phyloP scores from a whole-genome alignment of 768 basidiomycete species.

The Auricularia heimuer region DNA sequence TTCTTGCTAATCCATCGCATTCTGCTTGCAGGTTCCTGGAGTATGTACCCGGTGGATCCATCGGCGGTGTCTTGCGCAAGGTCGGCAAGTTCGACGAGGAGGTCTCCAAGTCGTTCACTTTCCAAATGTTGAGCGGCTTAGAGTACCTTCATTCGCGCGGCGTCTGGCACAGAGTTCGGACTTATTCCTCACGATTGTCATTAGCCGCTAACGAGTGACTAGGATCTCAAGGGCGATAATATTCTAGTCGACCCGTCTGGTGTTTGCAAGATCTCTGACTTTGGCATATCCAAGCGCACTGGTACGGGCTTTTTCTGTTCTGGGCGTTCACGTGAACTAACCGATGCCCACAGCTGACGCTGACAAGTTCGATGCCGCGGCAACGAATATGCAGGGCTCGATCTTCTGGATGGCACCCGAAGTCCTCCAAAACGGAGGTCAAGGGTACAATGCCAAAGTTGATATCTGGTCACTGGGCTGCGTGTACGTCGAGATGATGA shows the following conservation, averaged over 20 bases:
- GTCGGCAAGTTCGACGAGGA: conserved; percentile 34
- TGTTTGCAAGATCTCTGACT: conserved; percentile 41
- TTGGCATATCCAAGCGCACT: conserved; percentile 37
- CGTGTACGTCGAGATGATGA: conserved; percentile 40
- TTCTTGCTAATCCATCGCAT: not conserved
- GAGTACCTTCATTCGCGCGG: conserved; percentile 33
- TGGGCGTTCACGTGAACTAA: not conserved
- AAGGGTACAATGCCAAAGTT: conserved; percentile 37
- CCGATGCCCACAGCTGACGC: conserved; percentile 24
- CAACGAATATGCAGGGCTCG: conserved; percentile 36
- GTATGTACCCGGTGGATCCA: conserved; percentile 40
- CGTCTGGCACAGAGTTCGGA: conserved; percentile 33
- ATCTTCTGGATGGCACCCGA: conserved; percentile 42
- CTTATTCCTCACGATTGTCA: not conserved
- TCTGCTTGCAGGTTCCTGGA: conserved; percentile 32
- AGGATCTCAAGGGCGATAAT: conserved; percentile 42
- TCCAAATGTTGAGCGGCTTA: conserved; percentile 36
- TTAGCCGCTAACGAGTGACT: not conserved
- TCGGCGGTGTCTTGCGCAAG: conserved; percentile 33
- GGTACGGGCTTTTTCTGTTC: conserved; percentile 12
- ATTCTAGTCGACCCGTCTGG: conserved; percentile 38
- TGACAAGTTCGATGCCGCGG: conserved; percentile 29
- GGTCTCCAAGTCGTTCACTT: conserved; percentile 35
- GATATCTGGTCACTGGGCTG: conserved; percentile 42
- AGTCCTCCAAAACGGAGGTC: conserved; percentile 21